Base-by-base conservation (phyloP, 1,284 basidiomycete genomes). In the Ganoderma lingzhi region DNA sequence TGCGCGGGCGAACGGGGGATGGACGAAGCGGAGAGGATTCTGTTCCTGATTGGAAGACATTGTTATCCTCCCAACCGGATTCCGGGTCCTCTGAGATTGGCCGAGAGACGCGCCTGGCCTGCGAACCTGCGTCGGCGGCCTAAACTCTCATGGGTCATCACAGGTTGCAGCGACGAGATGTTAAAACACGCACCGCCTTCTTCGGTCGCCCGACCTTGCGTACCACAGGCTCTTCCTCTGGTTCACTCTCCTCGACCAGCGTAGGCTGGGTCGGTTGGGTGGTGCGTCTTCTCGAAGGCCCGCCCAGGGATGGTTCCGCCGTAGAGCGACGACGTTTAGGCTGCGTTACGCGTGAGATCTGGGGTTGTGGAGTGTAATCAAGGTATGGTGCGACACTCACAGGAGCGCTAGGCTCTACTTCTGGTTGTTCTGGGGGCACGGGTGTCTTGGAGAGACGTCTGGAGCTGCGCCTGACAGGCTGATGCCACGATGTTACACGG, bases 31-130 rank as follows among this genome's bases (percentile, higher is more conserved):
- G 93, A 23, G 92, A 93, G 15, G 93, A 92, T 76, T 94, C 93
- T 4, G 90, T 90, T 35, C 93, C 93, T 15, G 92, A 93, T 76
- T 94, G 93, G 78, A 94, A 94, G 51, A 94, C 88, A 71, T 94
- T 94, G 74, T 93, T 93, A 74, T 94, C 93, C 76, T 94, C 93
- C 93, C 93, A 94, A 41, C 92, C 92, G 73, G 93, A 93, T 68
- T 93, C 91, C 39, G 92, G 83, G 19, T 76, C 77, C 17, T 78
- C 78, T 2, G 70, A 61, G 68, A 85, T 82, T 30, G 81, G 73
- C 62, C 84, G 83, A 35, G 91, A 88, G 35, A 85, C 82, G 63
- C 89, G 86, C 28, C 90, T 87, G 42, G 82, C 82, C 72, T 86
- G 84, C 19, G 81, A 78, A 15, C 83, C 84, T 30, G 85, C 86